phyloP scores from a whole-genome alignment of 2,329 filamentous ascomycete genomes.

The Truncatella angustata region DNA sequence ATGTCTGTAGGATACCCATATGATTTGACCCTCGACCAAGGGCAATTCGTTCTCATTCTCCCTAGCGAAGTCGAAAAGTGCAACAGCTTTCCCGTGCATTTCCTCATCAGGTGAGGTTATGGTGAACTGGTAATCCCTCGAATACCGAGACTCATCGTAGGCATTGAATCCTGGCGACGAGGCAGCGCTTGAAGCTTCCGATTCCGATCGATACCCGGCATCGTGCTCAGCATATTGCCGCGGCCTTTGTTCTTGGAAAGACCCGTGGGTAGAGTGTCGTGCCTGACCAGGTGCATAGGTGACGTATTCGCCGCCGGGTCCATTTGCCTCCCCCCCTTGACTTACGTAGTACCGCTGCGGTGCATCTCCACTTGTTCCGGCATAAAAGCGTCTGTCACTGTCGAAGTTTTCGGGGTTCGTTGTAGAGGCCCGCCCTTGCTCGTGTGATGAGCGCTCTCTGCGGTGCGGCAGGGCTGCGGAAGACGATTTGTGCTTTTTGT shows the following conservation, averaged over 20 bases:
- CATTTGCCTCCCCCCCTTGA: constrained; percentile 68
- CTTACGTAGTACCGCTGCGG: constrained; percentile 74
- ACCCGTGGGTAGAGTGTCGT: constrained; percentile 50
- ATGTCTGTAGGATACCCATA: constrained; percentile 93
- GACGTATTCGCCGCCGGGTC: constrained; percentile 76
- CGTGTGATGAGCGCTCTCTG: constrained; percentile 45
- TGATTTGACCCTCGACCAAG: constrained; percentile 89
- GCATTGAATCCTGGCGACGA: constrained; percentile 58
- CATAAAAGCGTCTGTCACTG: constrained; percentile 64
- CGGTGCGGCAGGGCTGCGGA: constrained; percentile 46
- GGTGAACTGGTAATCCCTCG: constrained; percentile 89
- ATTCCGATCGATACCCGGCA: constrained; percentile 52
- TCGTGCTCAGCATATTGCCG: constrained; percentile 44
- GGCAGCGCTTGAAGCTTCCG: constrained; percentile 56
- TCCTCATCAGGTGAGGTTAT: constrained; percentile 95
- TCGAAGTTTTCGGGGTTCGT: constrained; percentile 52
- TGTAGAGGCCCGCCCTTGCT: constrained; percentile 38
- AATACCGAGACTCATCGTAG: constrained; percentile 77
- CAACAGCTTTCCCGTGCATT: constrained; percentile 95
- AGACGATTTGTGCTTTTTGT: constrained; percentile 80
- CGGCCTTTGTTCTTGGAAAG: constrained; percentile 46
- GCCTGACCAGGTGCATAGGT: constrained; percentile 70
- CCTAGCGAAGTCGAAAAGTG: constrained; percentile 89
- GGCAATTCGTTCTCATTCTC: constrained; percentile 97
- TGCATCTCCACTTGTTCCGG: constrained; percentile 66